Evolutionary conservation across 2,329 filamentous ascomycete genomes (phyloP).

Genomic region (Drechslerella stenobrocha): DNA sequence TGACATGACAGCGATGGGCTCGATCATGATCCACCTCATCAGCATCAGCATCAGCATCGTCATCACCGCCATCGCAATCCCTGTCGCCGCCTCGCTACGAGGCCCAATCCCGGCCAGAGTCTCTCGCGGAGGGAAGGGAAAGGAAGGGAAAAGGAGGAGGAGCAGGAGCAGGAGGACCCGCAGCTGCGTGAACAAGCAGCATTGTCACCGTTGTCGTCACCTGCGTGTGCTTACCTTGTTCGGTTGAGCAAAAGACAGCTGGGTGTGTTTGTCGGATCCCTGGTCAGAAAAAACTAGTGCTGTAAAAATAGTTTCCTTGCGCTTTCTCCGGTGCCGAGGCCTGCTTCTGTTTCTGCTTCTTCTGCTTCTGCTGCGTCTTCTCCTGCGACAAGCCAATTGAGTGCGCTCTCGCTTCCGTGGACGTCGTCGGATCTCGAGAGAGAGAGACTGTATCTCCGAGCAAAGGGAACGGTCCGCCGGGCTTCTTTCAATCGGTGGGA

Average conservation of each 20-base stretch:
- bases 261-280: slow-evolving; percentile 37
- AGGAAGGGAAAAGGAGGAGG: neutral
- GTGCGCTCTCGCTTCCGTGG: slow-evolving; percentile 39
- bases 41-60: too few species aligned
- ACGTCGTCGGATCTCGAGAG: slow-evolving; percentile 31
- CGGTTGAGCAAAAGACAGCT: slow-evolving; percentile 39
- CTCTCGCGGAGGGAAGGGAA: neutral
- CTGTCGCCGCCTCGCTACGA: neutral
- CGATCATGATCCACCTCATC: too few species aligned
- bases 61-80: neutral
- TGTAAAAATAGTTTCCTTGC: slow-evolving; percentile 46
- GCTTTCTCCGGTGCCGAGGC: too few species aligned
- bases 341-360: too few species aligned
- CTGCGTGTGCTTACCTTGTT: slow-evolving; percentile 48
- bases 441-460: neutral
- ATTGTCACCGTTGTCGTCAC: slow-evolving; percentile 47
- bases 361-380: too few species aligned
- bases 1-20: too few species aligned
- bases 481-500: slow-evolving; percentile 32
- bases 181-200: slow-evolving; percentile 21
- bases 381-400: too few species aligned
- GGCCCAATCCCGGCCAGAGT: too few species aligned
- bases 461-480: neutral
- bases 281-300: slow-evolving; percentile 29
- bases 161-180: neutral